Evolutionary conservation across 2,329 filamentous ascomycete species (phyloP), one percentile per base, ranked within the genome.

Genomic region (Chrysoporthe austroafricana): DNA sequence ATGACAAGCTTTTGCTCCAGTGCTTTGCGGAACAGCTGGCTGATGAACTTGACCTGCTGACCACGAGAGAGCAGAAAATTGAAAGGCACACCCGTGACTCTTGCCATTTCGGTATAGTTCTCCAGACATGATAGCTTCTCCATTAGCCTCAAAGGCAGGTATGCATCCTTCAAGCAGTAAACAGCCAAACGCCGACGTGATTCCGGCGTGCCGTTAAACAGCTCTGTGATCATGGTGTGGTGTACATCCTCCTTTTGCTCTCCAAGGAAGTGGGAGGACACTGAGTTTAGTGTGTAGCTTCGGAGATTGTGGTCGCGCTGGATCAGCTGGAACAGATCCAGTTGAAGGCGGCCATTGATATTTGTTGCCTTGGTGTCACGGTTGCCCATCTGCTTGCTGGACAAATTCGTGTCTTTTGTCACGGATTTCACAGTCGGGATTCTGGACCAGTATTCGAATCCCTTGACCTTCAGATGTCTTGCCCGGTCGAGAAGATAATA

Each of bases 171-270:
- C 72, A 99, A 80, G 80, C 96, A 99, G 82, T 99, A 99, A 0
- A 99, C 88, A 0, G 96, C 96, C 61, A 99, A 82, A 80, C 96
- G 90, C 74, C 96, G 89, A 72, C 96, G 85, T 4, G 95, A 97
- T 76, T 99, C 96, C 0, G 94, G 90, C 0, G 96, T 97, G 70
- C 96, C 96, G 76, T 99, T 98, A 84, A 94, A 97, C 3, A 99
- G 82, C 76, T 98, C 96, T 0, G 96, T 99, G 74, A 99, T 99
- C 94, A 99, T 99, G 2, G 94, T 97, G 80, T 99, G 90, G 76
- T 99, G 96, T 2, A 99, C 96, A 79, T 99, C 96, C 80, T 99
- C 96, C 77, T 99, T 99, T 77, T 99, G 96, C 77, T 99, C 96
- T 59, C 94, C 94, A 34, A 99, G 79, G 75, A 99, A 99, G 71